A percentile compares a stretch with the other conserved stretches of the same genome.
Conservation (phyloP, 2,329 filamentous ascomycete species). For the Penicillium sp. region DNA sequence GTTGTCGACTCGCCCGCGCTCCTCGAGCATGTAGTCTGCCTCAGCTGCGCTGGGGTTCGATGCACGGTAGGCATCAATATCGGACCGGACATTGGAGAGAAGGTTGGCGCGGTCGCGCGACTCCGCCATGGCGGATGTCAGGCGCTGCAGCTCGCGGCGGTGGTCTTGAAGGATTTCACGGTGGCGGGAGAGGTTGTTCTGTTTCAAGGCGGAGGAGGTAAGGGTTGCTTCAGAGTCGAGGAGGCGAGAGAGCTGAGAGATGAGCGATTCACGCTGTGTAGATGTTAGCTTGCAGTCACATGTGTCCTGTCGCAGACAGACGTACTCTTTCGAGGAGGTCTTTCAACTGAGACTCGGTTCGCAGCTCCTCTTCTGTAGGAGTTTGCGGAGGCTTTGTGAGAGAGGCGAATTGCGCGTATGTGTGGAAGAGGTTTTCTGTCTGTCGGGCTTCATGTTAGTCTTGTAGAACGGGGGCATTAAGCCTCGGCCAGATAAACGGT, state of each 20-base stretch:
- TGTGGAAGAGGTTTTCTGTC: constrained; percentile 71
- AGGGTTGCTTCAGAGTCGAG: constrained; percentile 89
- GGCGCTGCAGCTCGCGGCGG: constrained; percentile 73
- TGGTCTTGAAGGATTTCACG: constrained; percentile 88
- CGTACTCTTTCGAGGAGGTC: constrained; percentile 66
- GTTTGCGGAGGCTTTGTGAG: constrained; percentile 75
- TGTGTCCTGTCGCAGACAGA: background rate
- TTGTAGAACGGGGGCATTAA: constrained; percentile 4
- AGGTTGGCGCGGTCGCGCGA: constrained; percentile 86
- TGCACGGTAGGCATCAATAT: constrained; percentile 85
- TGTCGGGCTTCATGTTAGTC: constrained; percentile 41
- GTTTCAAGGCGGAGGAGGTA: constrained; percentile 89
- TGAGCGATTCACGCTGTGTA: constrained; percentile 71
- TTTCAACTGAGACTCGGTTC: constrained; percentile 76
- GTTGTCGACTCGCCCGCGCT: constrained; percentile 80
- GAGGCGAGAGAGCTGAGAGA: constrained; percentile 79
- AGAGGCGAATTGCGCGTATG: constrained; percentile 86
- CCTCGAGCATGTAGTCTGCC: constrained; percentile 95
- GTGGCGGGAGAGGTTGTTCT: constrained; percentile 89
- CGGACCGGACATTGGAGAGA: constrained; percentile 82
- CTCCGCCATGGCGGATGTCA: constrained; percentile 70
- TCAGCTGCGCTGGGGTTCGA: constrained; percentile 79
- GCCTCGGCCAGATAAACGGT: constrained; percentile 25
- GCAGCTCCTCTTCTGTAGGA: constrained; percentile 78
- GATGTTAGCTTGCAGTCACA: constrained; percentile 7